phyloP scores from a whole-genome alignment of 352 stramenopile species.

The Phytophthora citricola region DNA sequence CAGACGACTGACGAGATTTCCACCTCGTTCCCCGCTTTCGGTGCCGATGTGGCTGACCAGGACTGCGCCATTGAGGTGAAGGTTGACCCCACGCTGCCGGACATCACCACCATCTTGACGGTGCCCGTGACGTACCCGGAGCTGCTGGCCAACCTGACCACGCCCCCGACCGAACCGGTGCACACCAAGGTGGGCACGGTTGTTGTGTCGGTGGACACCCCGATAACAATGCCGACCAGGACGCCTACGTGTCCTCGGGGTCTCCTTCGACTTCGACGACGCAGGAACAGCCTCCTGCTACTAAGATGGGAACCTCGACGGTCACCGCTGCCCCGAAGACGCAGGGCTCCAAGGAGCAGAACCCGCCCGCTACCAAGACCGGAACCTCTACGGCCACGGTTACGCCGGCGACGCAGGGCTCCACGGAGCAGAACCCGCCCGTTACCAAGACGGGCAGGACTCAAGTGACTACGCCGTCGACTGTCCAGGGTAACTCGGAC shows the following conservation, averaged over 20 bases:
- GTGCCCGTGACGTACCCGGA: slow-evolving; percentile 25
- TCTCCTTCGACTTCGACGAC: slow-evolving; percentile 6
- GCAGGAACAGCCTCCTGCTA: no score
- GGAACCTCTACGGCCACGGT: no score
- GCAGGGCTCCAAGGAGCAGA: no score
- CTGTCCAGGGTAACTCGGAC: neutral
- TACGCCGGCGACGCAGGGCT: slow-evolving; percentile 3
- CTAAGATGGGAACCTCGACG: no score
- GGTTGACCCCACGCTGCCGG: slow-evolving; percentile 34
- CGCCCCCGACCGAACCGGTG: slow-evolving; percentile 21
- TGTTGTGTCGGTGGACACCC: slow-evolving; percentile 22
- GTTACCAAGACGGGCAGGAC: slow-evolving; percentile 14
- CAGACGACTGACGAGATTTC: slow-evolving; percentile 18
- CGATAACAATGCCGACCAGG: slow-evolving; percentile 8
- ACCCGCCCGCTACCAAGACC: no score
- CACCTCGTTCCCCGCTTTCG: slow-evolving; percentile 17
- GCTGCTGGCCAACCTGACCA: slow-evolving; percentile 27
- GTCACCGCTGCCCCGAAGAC: no score
- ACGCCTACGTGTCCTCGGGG: slow-evolving; percentile 10
- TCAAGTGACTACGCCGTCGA: slow-evolving; percentile 3
- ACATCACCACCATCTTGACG: slow-evolving; percentile 30
- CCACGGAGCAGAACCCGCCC: slow-evolving; percentile 2
- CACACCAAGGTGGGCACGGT: slow-evolving; percentile 28
- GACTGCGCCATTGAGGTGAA: slow-evolving; percentile 17
- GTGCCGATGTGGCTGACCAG: slow-evolving; percentile 20